Base-by-base conservation (phyloP, 495 filamentous ascomycete species). In the Penicillium tannophilum region DNA sequence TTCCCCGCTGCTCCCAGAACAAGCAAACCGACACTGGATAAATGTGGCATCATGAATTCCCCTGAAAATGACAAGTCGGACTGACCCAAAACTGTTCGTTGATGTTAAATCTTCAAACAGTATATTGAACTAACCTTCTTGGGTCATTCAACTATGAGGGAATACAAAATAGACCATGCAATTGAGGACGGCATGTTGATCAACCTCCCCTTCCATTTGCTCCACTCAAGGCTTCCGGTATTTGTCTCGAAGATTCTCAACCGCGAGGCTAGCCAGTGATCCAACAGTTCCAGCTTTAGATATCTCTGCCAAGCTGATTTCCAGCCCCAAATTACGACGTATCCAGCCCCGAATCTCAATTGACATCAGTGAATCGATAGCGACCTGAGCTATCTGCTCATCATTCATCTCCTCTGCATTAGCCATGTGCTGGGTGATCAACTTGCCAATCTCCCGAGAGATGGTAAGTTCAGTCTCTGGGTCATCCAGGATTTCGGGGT, bases 321-420 rank as follows among this genome's bases (percentile, higher is more conserved):
- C 70, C 2, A 68, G n/a, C 0, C 62, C 65, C 11, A 73, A 26
- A 2, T 48, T 56, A 16, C 62, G 59, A 16, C 67, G 54, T 20
- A 31, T 66, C 76, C 77, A 80, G 19, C 62, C 64, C 7, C 74
- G 61, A 36, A 79, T 55, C 56, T 79, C 76, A 42, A 80, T 71
- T 2, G 63, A 59, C 20, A 80, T 66, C 8, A 78, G 56, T 1
- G 74, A 77, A 48, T 80, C 77, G 4, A 79, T 41, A 0, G 69
- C 71, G 19, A 77, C 49, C 20, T 64, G 56, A 5, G 66, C 59
- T 16, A 76, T n/a, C 7, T 77, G 71, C 10, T 75, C 74, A 10
- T 73, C 65, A 16, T 63, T 44, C 42, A 54, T 35, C 35, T 62
- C 50, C 3, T 57, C 42, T 6, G 48, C 23, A 39, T 67, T 64